Evolutionary conservation across 192 early-diverging fungal species (phyloP), one percentile per base, ranked within the genome.

Genomic region (Podochytrium sp.): DNA sequence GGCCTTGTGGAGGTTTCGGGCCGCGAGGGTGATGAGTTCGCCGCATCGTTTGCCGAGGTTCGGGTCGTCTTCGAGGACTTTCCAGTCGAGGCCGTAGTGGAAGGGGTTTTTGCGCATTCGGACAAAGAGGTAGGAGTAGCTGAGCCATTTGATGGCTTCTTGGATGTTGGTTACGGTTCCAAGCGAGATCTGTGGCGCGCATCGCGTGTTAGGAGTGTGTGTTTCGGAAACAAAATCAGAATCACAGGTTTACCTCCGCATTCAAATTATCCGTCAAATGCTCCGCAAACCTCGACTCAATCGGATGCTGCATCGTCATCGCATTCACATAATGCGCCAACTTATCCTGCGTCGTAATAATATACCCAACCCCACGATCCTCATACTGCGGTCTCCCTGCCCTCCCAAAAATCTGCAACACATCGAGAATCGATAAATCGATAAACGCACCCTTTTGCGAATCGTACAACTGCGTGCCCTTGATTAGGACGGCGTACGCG

Each of bases 361-460:
- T 98, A 71, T 91, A 95, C n/a, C 94, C 97, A 20, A 95, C 92
- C 72, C 97, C 95, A 52, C 92, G 88, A 18, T 89, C 85, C 80
- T 99, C 97, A 77, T 94, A 96, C 80, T 92, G 85, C 30, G 86
- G 86, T 40, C 86, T 90, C 73, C 98, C 98, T 37, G 98, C 98
- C 78, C 98, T 92, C 71, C 96, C 98, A 78, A 99, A 98, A 66
- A 99, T 99, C 83, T 99, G 98, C 71, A 98, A 83, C n/a, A 99
- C 98, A 79, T 99, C 98, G 56, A 98, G 81, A 75, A 98, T 94
- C 0, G 96, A 96, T 32, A 99, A 83, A 72, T 99, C 98, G 2
- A 93, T 90, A 80, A 95, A 98, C 14, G 87, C 85, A 68, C 98
- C 96, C 80, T 95, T 97, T 58, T 96, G 89, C 27, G 96, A 83